These are phyloP conservation scores for Mycosphaerella sp. DNA, from an alignment of 2,329 filamentous ascomycete species.

Conservation along the genomic window DNA sequence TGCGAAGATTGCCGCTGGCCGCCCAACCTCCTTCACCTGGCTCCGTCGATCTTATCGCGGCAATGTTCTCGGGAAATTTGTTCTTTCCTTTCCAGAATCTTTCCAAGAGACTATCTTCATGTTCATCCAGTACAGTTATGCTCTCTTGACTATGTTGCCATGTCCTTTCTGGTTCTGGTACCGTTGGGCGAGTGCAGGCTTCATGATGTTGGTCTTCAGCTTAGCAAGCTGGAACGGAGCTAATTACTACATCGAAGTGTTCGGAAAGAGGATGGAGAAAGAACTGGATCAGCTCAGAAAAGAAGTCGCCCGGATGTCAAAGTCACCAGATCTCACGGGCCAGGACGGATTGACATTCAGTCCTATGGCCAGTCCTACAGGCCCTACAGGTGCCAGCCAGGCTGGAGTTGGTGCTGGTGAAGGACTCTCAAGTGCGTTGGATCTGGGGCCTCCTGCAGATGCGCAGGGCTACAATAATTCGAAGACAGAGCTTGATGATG, in stretches of 20 bases:
- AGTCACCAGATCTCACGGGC: conserved; percentile 28
- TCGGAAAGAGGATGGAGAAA: conserved; percentile 93
- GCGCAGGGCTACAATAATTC: conserved; percentile 7
- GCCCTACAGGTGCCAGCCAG: conserved; percentile 16
- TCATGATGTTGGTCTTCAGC: conserved; percentile 75
- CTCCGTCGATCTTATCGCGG: conserved; percentile 85
- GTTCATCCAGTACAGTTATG: conserved; percentile 90
- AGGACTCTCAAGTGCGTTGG: conserved; percentile 25
- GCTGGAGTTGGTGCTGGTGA: conserved; percentile 12
- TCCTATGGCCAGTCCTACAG: conserved; percentile 26
- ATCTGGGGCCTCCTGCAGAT: conserved; percentile 29
- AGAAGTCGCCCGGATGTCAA: conserved; percentile 55
- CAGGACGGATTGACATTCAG: conserved; percentile 20
- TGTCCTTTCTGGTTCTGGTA: conserved; percentile 95
- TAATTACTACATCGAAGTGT: conserved; percentile 97
- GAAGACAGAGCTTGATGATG: conserved; percentile 6
- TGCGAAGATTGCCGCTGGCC: conserved; percentile 90
- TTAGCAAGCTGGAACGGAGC: conserved; percentile 98
- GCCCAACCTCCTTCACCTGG: conserved; percentile 97
- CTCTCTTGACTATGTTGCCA: conserved; percentile 85
- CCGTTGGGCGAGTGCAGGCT: conserved; percentile 68
- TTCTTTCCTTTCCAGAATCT: conserved; percentile 66
- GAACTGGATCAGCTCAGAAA: conserved; percentile 83
- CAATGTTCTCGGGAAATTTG: conserved; percentile 78
- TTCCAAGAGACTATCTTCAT: conserved; percentile 91